Conservation (phyloP, 2,329 filamentous ascomycete genomes). For the Alternaria incomplexa region DNA sequence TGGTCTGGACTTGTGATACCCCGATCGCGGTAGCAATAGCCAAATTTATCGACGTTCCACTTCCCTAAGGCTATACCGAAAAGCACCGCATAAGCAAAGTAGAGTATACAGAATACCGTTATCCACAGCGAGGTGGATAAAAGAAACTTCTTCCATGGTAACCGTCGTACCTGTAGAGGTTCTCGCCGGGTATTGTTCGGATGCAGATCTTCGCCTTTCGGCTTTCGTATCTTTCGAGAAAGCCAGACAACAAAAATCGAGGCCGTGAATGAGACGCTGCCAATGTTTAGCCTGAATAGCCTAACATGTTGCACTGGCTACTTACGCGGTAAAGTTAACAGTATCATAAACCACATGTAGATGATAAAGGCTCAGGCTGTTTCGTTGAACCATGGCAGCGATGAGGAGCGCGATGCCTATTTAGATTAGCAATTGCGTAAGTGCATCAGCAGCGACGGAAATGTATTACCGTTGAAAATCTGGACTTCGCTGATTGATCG, state of each 20-base stretch:
- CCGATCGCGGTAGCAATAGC: not conserved
- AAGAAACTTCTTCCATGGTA: not conserved
- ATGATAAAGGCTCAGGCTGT: not conserved
- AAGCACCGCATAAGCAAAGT: not conserved
- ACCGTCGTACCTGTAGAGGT: not conserved
- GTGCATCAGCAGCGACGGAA: too few relatives aligned
- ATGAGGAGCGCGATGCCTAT: not conserved
- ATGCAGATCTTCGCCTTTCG: fast-evolving
- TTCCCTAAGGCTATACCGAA: not conserved
- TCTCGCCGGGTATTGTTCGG: not conserved
- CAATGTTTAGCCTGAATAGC: too few relatives aligned
- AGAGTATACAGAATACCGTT: not conserved
- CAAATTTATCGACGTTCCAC: not conserved
- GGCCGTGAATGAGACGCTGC: not conserved
- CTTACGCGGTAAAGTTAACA: not conserved
- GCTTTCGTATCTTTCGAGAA: not conserved
- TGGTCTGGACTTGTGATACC: not conserved
- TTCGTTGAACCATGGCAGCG: not conserved
- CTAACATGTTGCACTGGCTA: too few relatives aligned
- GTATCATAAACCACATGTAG: not conserved
- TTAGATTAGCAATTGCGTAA: not conserved
- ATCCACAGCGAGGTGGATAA: not conserved
- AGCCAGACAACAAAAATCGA: not conserved
- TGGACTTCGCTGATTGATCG: not conserved
- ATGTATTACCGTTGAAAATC: not conserved